Evolutionary conservation across 345 rosid species (phyloP), one percentile per base, ranked within the genome.

Genomic region (Salix purpurea): DNA sequence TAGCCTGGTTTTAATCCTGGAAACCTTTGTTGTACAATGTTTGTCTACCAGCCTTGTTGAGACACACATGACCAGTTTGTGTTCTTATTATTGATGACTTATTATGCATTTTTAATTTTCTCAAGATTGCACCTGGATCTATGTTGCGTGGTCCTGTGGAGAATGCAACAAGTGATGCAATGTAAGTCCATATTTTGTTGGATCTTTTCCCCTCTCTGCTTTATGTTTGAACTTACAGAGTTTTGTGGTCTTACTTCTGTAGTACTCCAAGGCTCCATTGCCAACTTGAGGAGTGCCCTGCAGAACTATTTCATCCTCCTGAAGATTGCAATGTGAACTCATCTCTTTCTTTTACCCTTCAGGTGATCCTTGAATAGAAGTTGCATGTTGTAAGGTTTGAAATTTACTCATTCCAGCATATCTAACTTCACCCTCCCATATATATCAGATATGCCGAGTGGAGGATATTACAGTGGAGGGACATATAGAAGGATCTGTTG

Each of bases 241-340:
- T 48, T 40, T 34, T 79, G 58, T 77, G 73, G 73, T 60, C 78
- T 37, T 72, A 77, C 60, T 61, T 71, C 76, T 79, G 77, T 81
- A 96, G 98, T 72, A 92, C 91, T 10, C 99, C 97, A 60, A 91
- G 84, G 86, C 97, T 94, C 74, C 84, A 92, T 79, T 96, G 99
- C 62, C 93, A 88, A 65, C 87, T 73, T 71, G 85, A 90, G 83
- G 88, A 89, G 74, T 96, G 99, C 86, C 98, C 99, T 6, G 69
- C 78, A 73, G 99, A 96, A 86, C 84, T 96, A 23, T 88, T 96
- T 58, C 86, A 81, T 77, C 99, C 99, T 8, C 99, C 99, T 81
- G 99, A 96, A 82, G 99, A 96, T 84, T 96, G 99, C 96, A 96
- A 90, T 84, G 97, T 96, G 85, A 96, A 96, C 86, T 78, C 98